phyloP scores from a whole-genome alignment of 495 filamentous ascomycete species.

The Lasiosphaeris hirsuta region DNA sequence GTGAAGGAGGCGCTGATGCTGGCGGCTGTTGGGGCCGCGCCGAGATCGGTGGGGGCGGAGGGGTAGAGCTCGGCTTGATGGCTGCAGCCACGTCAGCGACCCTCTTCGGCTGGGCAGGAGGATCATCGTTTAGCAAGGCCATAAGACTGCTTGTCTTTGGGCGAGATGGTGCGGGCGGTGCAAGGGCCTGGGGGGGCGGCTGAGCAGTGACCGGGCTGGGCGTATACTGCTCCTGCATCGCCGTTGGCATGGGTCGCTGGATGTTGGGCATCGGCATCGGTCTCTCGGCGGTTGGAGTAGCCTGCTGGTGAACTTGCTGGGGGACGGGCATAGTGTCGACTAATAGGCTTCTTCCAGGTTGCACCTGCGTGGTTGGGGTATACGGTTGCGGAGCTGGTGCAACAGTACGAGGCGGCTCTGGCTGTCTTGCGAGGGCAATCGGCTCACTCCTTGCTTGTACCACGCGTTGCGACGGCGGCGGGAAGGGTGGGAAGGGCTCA shows the following conservation, averaged over 20 bases:
- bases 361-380: slow-evolving; percentile 29
- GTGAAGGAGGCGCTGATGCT: slow-evolving; percentile 27
- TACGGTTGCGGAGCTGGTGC: slow-evolving; percentile 33
- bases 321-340: slow-evolving; percentile 24
- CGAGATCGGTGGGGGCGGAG: slow-evolving; percentile 40
- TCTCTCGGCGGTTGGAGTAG: slow-evolving; percentile 18
- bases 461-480: slow-evolving; percentile 10
- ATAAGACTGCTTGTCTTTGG: slow-evolving; percentile 48
- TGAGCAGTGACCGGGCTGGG: slow-evolving; percentile 29
- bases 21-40: slow-evolving; percentile 34
- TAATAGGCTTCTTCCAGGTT: slow-evolving; percentile 31
- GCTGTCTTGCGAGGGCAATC: slow-evolving; percentile 37
- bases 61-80: slow-evolving; percentile 40
- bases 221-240: slow-evolving; percentile 38
- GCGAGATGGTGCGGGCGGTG: slow-evolving; percentile 29
- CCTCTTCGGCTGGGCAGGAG: slow-evolving; percentile 43
- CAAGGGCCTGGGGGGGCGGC: slow-evolving; percentile 26
- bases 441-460: slow-evolving; percentile 31
- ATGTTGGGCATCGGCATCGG: slow-evolving; percentile 31
- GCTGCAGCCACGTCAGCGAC: slow-evolving; percentile 36
- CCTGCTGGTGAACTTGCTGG: slow-evolving; percentile 28
- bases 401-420: slow-evolving; percentile 39
- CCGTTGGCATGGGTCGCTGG: slow-evolving; percentile 30
- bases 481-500: slow-evolving; percentile 28
- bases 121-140: slow-evolving; percentile 49